Percentiles rank a stretch among this genome's conserved stretches.
Evolutionary conservation across 116 monocot genomes (phyloP).

Genomic region (Thalassia testudinum): DNA sequence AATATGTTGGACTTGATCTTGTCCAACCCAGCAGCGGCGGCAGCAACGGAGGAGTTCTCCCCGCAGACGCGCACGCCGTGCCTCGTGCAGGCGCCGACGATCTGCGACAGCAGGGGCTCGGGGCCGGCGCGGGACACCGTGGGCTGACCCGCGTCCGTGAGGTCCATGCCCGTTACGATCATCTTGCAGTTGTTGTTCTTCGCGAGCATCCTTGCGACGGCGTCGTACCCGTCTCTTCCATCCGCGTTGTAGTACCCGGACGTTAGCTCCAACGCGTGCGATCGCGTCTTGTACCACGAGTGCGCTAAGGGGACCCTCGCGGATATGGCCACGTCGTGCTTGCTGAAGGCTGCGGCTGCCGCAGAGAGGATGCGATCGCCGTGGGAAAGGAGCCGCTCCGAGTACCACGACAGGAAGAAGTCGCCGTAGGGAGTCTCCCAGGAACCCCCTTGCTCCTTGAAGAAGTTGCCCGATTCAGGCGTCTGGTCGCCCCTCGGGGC

Average conservation of each 20-base stretch:
- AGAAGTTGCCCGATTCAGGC: slow-evolving; percentile 37
- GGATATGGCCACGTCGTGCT: slow-evolving; percentile 6
- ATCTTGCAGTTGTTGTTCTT: slow-evolving; percentile 15
- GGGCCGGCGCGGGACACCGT: slow-evolving; percentile 19
- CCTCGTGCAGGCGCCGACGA: slow-evolving; percentile 26
- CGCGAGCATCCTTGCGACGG: slow-evolving; percentile 32
- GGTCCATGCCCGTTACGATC: slow-evolving; percentile 41
- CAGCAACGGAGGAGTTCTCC: slow-evolving; percentile 35
- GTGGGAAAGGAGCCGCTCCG: slow-evolving; percentile 30
- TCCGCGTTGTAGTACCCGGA: slow-evolving; percentile 42
- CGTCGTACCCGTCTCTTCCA: slow-evolving; percentile 33
- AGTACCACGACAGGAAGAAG: slow-evolving; percentile 86
- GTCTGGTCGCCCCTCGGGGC: slow-evolving; percentile 37
- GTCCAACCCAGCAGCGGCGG: background rate
- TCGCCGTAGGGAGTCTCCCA: slow-evolving; percentile 65
- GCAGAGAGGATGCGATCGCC: slow-evolving; percentile 43
- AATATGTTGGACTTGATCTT: slow-evolving; percentile 31
- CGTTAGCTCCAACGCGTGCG: slow-evolving; percentile 28
- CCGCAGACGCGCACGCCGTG: slow-evolving; percentile 37
- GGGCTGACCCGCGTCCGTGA: slow-evolving; percentile 17
- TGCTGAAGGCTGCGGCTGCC: slow-evolving; percentile 11
- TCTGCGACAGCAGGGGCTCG: slow-evolving; percentile 33
- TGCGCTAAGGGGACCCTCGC: slow-evolving; percentile 46
- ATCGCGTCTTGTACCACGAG: slow-evolving; percentile 30
- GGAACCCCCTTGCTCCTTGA: slow-evolving; percentile 49